These are phyloP conservation scores for Luvunga scandens DNA, from an alignment of 345 rosid species.

Conservation along the genomic window DNA sequence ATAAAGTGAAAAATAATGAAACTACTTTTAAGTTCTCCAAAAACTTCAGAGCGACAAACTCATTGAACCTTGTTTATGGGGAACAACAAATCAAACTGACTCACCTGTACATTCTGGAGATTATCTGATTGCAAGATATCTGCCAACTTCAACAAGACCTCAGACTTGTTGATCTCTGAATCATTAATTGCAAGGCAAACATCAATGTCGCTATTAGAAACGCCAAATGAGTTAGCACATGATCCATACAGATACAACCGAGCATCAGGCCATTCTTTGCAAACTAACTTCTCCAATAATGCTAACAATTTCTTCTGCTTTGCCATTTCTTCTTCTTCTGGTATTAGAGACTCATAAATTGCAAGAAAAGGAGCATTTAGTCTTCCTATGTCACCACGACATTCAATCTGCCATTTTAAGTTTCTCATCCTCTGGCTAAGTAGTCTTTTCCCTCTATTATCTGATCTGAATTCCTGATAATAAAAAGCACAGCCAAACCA, in stretches of 20 bases:
- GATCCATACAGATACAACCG: slow-evolving; percentile 84
- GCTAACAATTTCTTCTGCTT: slow-evolving; percentile 77
- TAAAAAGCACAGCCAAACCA: slow-evolving; percentile 11
- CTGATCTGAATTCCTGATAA: slow-evolving; percentile 79
- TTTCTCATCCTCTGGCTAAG: slow-evolving; percentile 74
- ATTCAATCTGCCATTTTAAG: slow-evolving; percentile 43
- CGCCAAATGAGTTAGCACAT: slow-evolving; percentile 94
- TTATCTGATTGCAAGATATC: slow-evolving; percentile 76
- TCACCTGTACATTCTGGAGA: slow-evolving; percentile 93
- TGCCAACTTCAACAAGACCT: slow-evolving; percentile 78
- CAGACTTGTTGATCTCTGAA: slow-evolving; percentile 56
- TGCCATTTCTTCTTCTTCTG: slow-evolving; percentile 74
- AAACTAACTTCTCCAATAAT: slow-evolving; percentile 64
- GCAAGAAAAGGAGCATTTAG: slow-evolving; percentile 54
- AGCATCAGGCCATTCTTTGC: slow-evolving; percentile 90
- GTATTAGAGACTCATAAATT: slow-evolving; percentile 71
- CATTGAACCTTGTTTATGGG: neutral
- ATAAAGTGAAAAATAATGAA: neutral
- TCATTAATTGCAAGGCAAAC: slow-evolving; percentile 78
- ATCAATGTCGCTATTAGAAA: slow-evolving; percentile 90
- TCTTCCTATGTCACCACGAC: slow-evolving; percentile 65
- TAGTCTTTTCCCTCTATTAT: slow-evolving; percentile 61
- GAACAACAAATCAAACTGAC: slow-evolving; percentile 16
- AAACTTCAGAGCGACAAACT: neutral
- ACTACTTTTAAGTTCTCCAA: neutral